Evolutionary conservation across 345 rosid species (phyloP), one percentile per base, ranked within the genome.

Genomic region (Lumnitzera racemosa): DNA sequence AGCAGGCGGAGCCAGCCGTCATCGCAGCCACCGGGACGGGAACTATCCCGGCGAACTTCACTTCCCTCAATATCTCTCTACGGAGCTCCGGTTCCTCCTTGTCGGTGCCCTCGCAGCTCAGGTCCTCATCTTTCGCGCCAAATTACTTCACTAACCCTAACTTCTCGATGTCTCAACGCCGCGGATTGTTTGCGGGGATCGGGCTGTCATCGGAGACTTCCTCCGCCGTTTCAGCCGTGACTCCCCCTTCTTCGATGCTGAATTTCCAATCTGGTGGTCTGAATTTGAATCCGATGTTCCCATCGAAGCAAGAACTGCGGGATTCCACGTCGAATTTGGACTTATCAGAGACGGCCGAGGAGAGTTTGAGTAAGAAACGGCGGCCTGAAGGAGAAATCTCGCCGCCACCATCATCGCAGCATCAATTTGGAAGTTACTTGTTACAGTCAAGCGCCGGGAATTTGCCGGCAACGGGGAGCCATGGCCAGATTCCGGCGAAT

Each of bases 11-110:
- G 69, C 96, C 98, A 0, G 79, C 98, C 0, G 98, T 92, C 61
- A 83, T 92, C 63, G 98, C 98, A 55, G 98, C 98, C 72, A 89
- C 98, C 0, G 98, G 98, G 2, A 89, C 98, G 0, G 96, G 98
- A 49, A 92, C 98, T 2, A 92, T 92, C 77, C 98, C 98, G 0
- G 98, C 98, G 9, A 92, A 92, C 63, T 92, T 92, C 85, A 85
- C 94, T 5, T 89, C 96, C 15, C 79, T 92, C 25, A 92, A 92
- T 67, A 87, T 92, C 60, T 92, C 96, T 12, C 85, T 87, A 58
- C 96, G 96, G 14, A 85, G 90, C 72, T 89, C 96, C 53, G 96
- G 96, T 17, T 92, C 98, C 1, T 80, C 84, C 64, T 75, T 89
- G 87, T 89, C 98, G 4, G 83, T 89, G 0, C 96, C 96, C 25